These are phyloP conservation scores for Wickerhamomyces chaumierensis DNA, from an alignment of 805 yeast species.

Conservation along the genomic window DNA sequence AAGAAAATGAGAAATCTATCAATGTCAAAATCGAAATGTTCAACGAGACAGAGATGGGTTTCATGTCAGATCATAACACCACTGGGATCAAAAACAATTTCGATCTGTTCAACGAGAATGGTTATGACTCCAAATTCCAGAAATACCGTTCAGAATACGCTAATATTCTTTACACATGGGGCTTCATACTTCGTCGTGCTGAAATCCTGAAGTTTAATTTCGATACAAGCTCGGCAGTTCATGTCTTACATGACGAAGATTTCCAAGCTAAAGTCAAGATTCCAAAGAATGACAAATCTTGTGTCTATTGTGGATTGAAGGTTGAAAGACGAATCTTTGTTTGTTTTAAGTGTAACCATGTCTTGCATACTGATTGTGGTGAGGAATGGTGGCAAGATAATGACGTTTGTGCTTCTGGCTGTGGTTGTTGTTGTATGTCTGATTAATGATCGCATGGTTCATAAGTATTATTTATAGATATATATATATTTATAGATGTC, in stretches of 20 bases:
- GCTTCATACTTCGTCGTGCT: constrained; percentile 65
- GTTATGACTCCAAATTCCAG: constrained; percentile 14
- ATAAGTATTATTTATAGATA: too few species aligned
- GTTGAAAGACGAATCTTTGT: constrained; percentile 50
- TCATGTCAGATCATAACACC: constrained; percentile 21
- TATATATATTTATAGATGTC: too few species aligned
- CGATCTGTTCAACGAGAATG: constrained; percentile 16
- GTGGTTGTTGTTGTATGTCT: constrained; percentile 65
- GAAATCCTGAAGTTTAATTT: constrained; percentile 67
- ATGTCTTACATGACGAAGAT: constrained; percentile 19
- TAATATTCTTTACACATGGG: constrained; percentile 70
- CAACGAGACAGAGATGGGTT: constrained; percentile 25
- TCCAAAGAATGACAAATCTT: constrained; percentile 28
- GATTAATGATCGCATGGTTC: too few species aligned
- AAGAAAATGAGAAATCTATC: constrained; percentile 8
- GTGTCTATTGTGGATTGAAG: constrained; percentile 56
- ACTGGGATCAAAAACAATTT: constrained; percentile 21
- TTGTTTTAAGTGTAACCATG: constrained; percentile 70
- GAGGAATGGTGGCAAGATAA: constrained; percentile 61
- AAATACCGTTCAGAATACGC: constrained; percentile 63
- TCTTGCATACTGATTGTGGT: constrained; percentile 72
- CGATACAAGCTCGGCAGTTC: constrained; percentile 5
- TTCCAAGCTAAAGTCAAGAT: constrained; percentile 21
- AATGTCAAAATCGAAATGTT: constrained; percentile 34
- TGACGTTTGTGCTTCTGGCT: constrained; percentile 69